Percentiles rank a stretch among this genome's conserved stretches.
These are phyloP conservation scores for Piper betle DNA, from an alignment of 164 flowering plant genomes.

Conservation along the genomic window DNA sequence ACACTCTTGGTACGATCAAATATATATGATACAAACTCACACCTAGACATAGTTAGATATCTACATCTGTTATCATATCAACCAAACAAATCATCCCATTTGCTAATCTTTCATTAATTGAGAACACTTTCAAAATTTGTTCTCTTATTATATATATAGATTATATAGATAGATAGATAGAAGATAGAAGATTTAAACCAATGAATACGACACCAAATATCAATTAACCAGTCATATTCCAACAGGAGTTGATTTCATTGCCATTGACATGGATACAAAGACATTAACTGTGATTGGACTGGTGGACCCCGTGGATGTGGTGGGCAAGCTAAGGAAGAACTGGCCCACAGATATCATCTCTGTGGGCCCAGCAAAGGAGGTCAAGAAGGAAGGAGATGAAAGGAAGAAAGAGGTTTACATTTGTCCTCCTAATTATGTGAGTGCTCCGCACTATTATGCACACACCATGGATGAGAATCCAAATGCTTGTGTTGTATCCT, in stretches of 20 bases:
- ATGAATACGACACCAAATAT: too few species aligned
- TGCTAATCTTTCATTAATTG: too few species aligned
- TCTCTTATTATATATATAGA: too few species aligned
- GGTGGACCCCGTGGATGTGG: constrained; percentile 57
- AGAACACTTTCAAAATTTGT: too few species aligned
- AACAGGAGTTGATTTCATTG: constrained; percentile 41
- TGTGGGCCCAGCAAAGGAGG: constrained; percentile 43
- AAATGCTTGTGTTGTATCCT: constrained; percentile 68
- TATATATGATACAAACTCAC: neutral
- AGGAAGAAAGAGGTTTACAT: neutral
- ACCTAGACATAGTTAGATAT: too few species aligned
- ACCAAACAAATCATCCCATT: too few species aligned
- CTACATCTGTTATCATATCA: too few species aligned
- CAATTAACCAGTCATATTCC: too few species aligned
- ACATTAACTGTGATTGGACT: constrained; percentile 62
- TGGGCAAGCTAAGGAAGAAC: constrained; percentile 31
- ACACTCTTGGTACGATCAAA: constrained; percentile 53
- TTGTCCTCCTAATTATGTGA: constrained; percentile 28
- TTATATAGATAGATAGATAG: too few species aligned
- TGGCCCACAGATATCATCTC: constrained; percentile 41
- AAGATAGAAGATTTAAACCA: too few species aligned
- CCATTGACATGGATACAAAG: constrained; percentile 68
- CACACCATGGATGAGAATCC: constrained; percentile 78
- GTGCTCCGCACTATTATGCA: constrained; percentile 32
- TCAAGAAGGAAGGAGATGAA: neutral